Evolutionary conservation across 2,329 filamentous ascomycete genomes (phyloP), one percentile per base, ranked within the genome.

Genomic region (Microdochium trichocladiopsis): DNA sequence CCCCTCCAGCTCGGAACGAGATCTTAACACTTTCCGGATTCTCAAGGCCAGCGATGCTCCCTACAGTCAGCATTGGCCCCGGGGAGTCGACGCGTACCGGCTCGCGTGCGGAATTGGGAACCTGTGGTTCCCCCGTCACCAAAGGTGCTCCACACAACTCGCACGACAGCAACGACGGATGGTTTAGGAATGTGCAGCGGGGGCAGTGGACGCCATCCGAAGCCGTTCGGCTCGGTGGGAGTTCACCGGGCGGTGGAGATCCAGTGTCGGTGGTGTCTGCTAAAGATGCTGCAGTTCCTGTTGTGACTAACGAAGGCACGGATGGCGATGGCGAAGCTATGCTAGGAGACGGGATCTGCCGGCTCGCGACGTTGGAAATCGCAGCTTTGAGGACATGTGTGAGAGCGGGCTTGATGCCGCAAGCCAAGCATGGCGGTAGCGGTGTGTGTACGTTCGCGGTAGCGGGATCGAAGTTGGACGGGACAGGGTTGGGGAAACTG

Each of bases 181-280:
- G 90, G 60, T 99, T 99, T 37, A 87, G 78, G 63, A 97, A 97
- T 1, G 94, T 99, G 65, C 94, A 99, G 55, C 94, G 79, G 8
- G 90, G 89, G 62, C 94, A 99, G 51, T 81, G 74, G 55, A 84
- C 80, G 58, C 63, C 49, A 57, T 45, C 41, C 5, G 14, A 18
- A 8, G 41, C 5, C 18, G 41, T 8, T 8, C 18, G 12, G 12
- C 16, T 18, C 6, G 18, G 9, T 5, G 41, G 6, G 18, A 18
- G 16, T 4, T 45, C 12, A 4, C 12, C 4, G 3, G 5, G 6
- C 11, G 41, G n/a, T 5, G 6, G 4, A 18, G 18, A 21, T 3
- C n/a, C 6, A 5, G 18, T 22, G 21, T 22, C 41, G n/a, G 6
- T 18, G 12, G 14, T 22, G n/a, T 45, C 41, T 22, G 41, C 18